Evolutionary conservation across 2,329 filamentous ascomycete species (phyloP).

Genomic region (Colletotrichum sp.): DNA sequence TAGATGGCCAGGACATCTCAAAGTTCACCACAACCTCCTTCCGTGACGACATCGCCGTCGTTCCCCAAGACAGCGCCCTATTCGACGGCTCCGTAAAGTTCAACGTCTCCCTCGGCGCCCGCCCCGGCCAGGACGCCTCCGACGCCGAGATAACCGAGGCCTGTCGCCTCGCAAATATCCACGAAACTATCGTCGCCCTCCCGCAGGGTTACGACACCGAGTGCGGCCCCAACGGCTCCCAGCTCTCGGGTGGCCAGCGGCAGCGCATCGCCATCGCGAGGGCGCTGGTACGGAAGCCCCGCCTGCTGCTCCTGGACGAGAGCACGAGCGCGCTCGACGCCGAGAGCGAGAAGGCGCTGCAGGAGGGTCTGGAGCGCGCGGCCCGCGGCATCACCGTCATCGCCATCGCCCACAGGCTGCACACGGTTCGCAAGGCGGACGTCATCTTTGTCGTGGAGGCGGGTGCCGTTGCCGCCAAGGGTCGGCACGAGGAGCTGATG

Average conservation of each 20-base stretch:
- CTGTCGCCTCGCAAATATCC: conserved; percentile 62
- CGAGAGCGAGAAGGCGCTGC: conserved; percentile 62
- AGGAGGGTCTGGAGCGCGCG: conserved; percentile 59
- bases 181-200: conserved; percentile 59
- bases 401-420: conserved; percentile 49
- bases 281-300: conserved; percentile 67
- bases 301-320: conserved; percentile 73
- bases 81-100: conserved; percentile 46
- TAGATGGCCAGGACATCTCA: conserved; percentile 53
- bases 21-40: conserved; percentile 40
- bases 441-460: conserved; percentile 54
- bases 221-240: conserved; percentile 66
- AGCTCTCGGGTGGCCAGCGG: conserved; percentile 73
- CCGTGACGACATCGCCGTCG: conserved; percentile 41
- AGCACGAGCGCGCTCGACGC: conserved; percentile 72
- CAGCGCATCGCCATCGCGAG: conserved; percentile 74
- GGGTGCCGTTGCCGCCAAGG: conserved; percentile 56
- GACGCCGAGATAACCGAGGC: conserved; percentile 59
- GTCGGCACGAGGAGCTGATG: conserved; percentile 59
- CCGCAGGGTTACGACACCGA: conserved; percentile 63
- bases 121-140: conserved; percentile 49
- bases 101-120: conserved; percentile 44
- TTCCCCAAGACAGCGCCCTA: conserved; percentile 44
- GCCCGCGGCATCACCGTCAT: conserved; percentile 45
- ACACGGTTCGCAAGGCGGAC: conserved; percentile 48